Evolutionary conservation across 2,329 filamentous ascomycete genomes (phyloP).

Genomic region (Colletotrichum musicola): DNA sequence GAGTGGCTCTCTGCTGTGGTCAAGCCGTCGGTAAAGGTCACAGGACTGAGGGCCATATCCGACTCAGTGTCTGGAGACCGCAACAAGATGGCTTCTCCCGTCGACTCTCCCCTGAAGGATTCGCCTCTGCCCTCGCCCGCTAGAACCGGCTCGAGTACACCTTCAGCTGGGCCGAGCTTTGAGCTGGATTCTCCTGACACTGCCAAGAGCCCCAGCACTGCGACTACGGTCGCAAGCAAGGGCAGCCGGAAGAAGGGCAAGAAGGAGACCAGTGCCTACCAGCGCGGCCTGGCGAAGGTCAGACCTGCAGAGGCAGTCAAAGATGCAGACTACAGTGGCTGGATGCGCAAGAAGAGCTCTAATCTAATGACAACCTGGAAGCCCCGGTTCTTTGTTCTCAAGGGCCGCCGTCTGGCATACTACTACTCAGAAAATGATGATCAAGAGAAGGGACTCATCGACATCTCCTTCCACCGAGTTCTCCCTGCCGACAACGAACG

Average conservation of each 20-base stretch:
- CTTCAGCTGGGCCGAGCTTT: conserved; percentile 76
- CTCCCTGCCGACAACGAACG: conserved; percentile 92
- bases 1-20: conserved; percentile 68
- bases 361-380: conserved; percentile 99
- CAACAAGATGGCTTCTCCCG: conserved; percentile 63
- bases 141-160: conserved; percentile 81
- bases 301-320: conserved; percentile 85
- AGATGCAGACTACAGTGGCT: conserved; percentile 92
- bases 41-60: conserved; percentile 86
- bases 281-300: conserved; percentile 85
- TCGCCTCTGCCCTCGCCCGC: conserved; percentile 73
- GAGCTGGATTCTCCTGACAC: conserved; percentile 82
- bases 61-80: conserved; percentile 75
- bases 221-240: conserved; percentile 61
- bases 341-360: conserved; percentile 99
- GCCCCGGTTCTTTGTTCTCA: conserved; percentile 92
- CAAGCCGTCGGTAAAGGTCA: conserved; percentile 63
- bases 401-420: conserved; percentile 90
- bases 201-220: conserved; percentile 67
- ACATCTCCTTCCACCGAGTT: conserved; percentile 98
- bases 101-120: conserved; percentile 64
- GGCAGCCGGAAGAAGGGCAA: conserved; percentile 80
- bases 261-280: conserved; percentile 95
- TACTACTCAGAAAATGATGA: conserved; percentile 95
- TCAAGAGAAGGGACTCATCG: conserved; percentile 94